Conservation (phyloP, 306 rosid species). For the Lagenaria siceraria region DNA sequence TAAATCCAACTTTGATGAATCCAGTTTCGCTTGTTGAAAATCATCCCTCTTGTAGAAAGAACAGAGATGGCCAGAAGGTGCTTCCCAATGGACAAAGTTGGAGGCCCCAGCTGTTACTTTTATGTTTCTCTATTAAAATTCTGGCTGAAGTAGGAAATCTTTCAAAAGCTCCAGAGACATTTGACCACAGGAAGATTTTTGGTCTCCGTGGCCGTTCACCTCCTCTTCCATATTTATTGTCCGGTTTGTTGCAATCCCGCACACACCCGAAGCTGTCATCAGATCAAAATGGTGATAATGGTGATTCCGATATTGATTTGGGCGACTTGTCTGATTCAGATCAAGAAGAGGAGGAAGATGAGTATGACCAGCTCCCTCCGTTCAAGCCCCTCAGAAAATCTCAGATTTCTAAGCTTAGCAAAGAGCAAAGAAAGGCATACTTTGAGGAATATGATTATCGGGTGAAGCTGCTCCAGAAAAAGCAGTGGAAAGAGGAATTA, state of each 20-base stretch:
- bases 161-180: slow-evolving; percentile 63
- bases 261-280: slow-evolving; percentile 75
- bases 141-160: slow-evolving; percentile 57
- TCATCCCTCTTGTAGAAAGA: slow-evolving; percentile 91
- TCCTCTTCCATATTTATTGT: slow-evolving; percentile 85
- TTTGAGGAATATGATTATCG: slow-evolving; percentile 92
- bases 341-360: slow-evolving; percentile 79
- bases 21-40: slow-evolving; percentile 89
- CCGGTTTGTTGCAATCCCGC: slow-evolving; percentile 86
- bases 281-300: slow-evolving; percentile 87
- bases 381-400: slow-evolving; percentile 86
- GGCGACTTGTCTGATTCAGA: slow-evolving; percentile 85
- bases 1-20: slow-evolving; percentile 76
- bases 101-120: slow-evolving; percentile 76
- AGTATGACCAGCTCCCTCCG: slow-evolving; percentile 89
- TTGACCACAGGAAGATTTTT: slow-evolving; percentile 73
- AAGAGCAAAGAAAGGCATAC: slow-evolving; percentile 74
- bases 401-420: slow-evolving; percentile 76
- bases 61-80: slow-evolving; percentile 85
- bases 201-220: slow-evolving; percentile 83
- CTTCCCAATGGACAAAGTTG: slow-evolving; percentile 95
- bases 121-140: slow-evolving; percentile 80
- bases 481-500: slow-evolving; percentile 94
- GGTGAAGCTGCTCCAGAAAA: slow-evolving; percentile 87
- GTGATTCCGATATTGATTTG: slow-evolving; percentile 85